phyloP scores from a whole-genome alignment of 208 protist genomes.

The Trypanosomatidae sp. region DNA sequence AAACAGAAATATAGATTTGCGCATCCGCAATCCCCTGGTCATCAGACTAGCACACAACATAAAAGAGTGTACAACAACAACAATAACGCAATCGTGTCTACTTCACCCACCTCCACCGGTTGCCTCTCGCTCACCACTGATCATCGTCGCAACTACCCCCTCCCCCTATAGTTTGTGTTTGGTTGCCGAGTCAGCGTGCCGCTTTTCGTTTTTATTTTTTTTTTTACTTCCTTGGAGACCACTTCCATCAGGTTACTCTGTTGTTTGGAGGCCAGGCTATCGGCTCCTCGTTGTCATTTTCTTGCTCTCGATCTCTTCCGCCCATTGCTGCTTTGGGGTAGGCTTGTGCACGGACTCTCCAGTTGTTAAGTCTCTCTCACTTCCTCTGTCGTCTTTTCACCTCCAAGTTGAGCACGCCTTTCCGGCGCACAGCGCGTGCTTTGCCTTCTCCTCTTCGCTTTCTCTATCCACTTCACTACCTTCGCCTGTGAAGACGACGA shows the following conservation, averaged over 20 bases:
- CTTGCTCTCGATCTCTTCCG: constrained; percentile 2
- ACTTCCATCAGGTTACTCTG: constrained; percentile 4
- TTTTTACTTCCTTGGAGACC: constrained; percentile 6
- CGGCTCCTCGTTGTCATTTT: not conserved
- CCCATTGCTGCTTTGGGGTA: too few relatives aligned
- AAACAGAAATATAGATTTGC: not conserved
- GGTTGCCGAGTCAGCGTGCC: not conserved
- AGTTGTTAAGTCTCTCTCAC: constrained; percentile 1
- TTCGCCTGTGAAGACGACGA: not conserved
- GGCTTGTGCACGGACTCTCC: not conserved
- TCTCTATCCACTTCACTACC: not conserved
- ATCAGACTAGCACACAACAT: not conserved
- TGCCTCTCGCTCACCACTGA: not conserved
- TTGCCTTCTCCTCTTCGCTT: not conserved
- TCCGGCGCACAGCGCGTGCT: not conserved
- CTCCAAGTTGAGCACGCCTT: not conserved
- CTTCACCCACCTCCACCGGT: not conserved
- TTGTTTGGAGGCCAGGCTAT: too few relatives aligned
- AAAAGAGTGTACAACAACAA: not conserved
- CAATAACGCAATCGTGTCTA: not conserved
- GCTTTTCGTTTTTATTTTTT: constrained; percentile 12
- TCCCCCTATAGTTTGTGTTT: not conserved
- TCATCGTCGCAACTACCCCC: not conserved
- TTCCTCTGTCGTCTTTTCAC: not conserved
- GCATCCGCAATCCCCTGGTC: not conserved